These are phyloP conservation scores for Pseudogymnoascus sp. DNA, from an alignment of 2,329 filamentous ascomycete species.

Conservation along the genomic window DNA sequence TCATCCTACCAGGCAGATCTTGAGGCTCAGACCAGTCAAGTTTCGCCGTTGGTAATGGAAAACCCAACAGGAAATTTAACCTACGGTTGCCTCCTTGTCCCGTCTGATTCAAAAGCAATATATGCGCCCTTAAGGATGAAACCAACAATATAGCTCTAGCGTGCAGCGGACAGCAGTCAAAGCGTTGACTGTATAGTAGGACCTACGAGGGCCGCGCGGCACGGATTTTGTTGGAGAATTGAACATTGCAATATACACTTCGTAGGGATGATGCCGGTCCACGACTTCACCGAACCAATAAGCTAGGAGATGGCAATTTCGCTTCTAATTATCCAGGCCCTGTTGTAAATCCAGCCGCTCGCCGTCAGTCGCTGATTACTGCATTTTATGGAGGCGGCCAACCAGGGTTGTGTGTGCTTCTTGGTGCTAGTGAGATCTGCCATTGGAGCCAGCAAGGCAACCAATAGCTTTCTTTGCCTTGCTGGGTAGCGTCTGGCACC, in stretches of 20 bases:
- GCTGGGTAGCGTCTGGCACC: background rate
- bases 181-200: background rate
- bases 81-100: background rate
- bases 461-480: background rate
- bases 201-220: background rate
- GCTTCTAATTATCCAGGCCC: background rate
- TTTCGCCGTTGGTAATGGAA: background rate
- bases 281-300: too few relatives aligned
- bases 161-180: background rate
- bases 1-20: too few relatives aligned
- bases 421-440: too few relatives aligned
- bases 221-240: background rate
- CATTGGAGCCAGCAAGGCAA: too few relatives aligned
- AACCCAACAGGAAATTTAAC: background rate
- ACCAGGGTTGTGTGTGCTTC: too few relatives aligned
- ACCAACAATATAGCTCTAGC: background rate
- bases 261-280: background rate
- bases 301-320: background rate
- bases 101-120: background rate
- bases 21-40: background rate
- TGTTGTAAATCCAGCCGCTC: background rate
- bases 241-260: background rate
- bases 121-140: background rate
- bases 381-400: too few relatives aligned
- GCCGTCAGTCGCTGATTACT: too few relatives aligned